Base-by-base conservation (phyloP, 2,329 filamentous ascomycete species). In the Trichoderma guizhouense region DNA sequence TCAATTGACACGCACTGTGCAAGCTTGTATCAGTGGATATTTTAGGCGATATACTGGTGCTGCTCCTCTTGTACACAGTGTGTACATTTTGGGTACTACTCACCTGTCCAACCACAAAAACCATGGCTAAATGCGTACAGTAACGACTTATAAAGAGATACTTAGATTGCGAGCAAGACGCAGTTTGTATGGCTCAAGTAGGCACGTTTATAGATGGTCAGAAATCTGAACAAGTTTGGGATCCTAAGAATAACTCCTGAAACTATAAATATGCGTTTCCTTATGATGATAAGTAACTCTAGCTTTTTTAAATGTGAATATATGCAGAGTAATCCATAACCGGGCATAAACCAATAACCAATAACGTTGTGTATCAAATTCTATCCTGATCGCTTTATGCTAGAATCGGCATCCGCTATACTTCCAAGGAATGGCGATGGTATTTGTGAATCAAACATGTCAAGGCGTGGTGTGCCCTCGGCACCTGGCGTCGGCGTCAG, bases 401-500 rank as follows among this genome's bases (percentile, higher is more conserved):
- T 69, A 60, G 55, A 69, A 61, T 61, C 65, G 36, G 39, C 55
- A 60, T 60, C 55, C 39, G 36, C 24, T 24, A 14, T 69, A 60
- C 55, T 47, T 34, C 65, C 65, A 69, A 51, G 55, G 36, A 21
- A 61, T 21, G n/a, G 32, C 55, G 55, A 30, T 14, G 65, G 36
- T 47, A 51, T 36, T 21, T 69, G 65, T 60, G 65, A 47, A 69
- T 69, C 65, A 69, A 60, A 69, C 26, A 69, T 69, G 7, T 61
- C 39, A 3, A 32, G 55, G 34, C 55, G 65, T 15, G 55, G 55
- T 21, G 55, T 80, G 57, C 85, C 86, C 73, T 90, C 88, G 67
- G 90, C 87, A 76, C 86, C 87, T 26, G 84, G 83, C 26, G 87
- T 84, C 77, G 93, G 90, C 24, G 89, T 86, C 73, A 94, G 83